Conservation (phyloP, 2,329 filamentous ascomycete species). For the Curvularia hawaiiensis region DNA sequence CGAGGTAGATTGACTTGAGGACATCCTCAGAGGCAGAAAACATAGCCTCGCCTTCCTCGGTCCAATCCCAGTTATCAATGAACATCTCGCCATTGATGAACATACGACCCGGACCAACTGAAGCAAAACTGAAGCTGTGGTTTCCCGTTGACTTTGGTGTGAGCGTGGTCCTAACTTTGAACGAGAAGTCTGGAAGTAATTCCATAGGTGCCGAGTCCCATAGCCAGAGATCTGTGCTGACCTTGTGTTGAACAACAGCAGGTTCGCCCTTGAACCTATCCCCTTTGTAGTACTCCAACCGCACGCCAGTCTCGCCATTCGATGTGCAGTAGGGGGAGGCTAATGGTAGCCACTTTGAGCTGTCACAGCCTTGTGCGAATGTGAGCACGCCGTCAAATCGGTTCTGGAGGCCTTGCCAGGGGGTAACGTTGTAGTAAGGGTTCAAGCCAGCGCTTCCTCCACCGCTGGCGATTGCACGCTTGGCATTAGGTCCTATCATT, state of each 20-base stretch:
- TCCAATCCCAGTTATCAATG: constrained; percentile 72
- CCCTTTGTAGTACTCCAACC: constrained; percentile 68
- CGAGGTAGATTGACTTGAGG: constrained; percentile 64
- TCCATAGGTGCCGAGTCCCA: constrained; percentile 71
- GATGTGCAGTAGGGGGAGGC: constrained; percentile 65
- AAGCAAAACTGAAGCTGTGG: constrained; percentile 71
- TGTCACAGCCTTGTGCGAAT: constrained; percentile 67
- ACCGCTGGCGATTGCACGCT: constrained; percentile 69
- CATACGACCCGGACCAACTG: constrained; percentile 67
- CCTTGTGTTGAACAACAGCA: constrained; percentile 62
- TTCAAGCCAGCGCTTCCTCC: constrained; percentile 72
- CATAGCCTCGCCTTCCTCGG: constrained; percentile 72
- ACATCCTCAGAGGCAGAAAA: constrained; percentile 71
- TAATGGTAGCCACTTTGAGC: constrained; percentile 68
- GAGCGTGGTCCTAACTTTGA: constrained; percentile 64
- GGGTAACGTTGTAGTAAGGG: constrained; percentile 70
- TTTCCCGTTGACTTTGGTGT: constrained; percentile 64
- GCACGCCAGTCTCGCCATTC: constrained; percentile 64
- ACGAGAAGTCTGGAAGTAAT: constrained; percentile 68
- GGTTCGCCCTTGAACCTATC: constrained; percentile 66
- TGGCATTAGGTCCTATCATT: constrained; percentile 70
- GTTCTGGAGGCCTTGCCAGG: constrained; percentile 65
- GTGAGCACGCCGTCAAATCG: constrained; percentile 61
- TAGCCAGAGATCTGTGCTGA: constrained; percentile 70
- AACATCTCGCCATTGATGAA: constrained; percentile 64